phyloP scores from a whole-genome alignment of 2,329 filamentous ascomycete genomes.

The Fusarium xyrophilum region DNA sequence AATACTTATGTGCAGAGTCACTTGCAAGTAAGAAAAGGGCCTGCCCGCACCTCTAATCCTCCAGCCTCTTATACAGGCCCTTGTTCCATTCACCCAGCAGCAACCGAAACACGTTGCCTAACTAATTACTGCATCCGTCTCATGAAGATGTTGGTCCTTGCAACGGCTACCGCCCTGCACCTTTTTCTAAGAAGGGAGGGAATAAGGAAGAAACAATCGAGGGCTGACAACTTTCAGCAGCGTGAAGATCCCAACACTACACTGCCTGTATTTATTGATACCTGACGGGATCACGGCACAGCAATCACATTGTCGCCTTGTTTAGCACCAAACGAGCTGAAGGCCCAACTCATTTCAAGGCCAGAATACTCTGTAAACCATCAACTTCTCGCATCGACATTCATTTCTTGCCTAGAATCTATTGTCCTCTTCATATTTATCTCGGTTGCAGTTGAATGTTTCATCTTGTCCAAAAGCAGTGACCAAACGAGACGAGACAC shows the following conservation, averaged over 20 bases:
- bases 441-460: not conserved
- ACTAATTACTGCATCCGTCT: constrained; percentile 2
- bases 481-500: constrained; percentile 7
- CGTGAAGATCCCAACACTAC: not conserved
- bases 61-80: constrained; percentile 2
- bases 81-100: constrained; percentile 7
- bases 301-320: constrained; percentile 7
- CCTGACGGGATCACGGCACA: constrained; percentile 21
- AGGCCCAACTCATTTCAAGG: constrained; percentile 2
- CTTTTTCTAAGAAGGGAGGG: not conserved
- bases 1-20: not conserved
- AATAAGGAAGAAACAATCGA: not conserved
- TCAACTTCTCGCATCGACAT: not conserved
- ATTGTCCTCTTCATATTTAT: not conserved
- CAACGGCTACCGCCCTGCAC: constrained; percentile 6
- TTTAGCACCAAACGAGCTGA: constrained; percentile 3
- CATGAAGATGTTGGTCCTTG: constrained; percentile 22
- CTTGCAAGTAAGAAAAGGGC: not conserved
- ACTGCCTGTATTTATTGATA: constrained; percentile 7
- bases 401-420: not conserved
- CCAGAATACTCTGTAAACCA: constrained; percentile 1
- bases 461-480: not conserved
- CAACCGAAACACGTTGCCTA: no score
- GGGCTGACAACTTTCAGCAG: not conserved
- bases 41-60: not conserved